A percentile compares a stretch with the other conserved stretches of the same genome.
Evolutionary conservation across 2,329 filamentous ascomycete genomes (phyloP).

Genomic region (Nothomitra cinnamomea): DNA sequence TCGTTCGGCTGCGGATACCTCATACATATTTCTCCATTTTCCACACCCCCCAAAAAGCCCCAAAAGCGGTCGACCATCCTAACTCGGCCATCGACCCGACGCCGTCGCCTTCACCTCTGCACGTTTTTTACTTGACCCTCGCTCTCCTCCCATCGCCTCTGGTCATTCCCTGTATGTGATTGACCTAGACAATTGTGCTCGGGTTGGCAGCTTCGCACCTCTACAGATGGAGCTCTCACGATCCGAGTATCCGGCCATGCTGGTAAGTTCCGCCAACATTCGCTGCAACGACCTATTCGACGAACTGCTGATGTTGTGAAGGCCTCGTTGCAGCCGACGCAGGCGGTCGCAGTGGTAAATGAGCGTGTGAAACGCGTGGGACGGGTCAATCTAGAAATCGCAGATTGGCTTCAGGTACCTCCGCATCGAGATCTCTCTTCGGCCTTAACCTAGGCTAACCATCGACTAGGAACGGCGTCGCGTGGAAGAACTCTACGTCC

Average conservation of each 20-base stretch:
- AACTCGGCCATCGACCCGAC: neutral
- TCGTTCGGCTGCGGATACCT: neutral
- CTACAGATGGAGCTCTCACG: conserved; percentile 45
- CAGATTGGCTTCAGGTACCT: conserved; percentile 87
- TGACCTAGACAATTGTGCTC: conserved; percentile 4
- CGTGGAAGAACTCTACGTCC: conserved; percentile 79
- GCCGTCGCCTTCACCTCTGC: neutral
- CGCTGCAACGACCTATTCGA: neutral
- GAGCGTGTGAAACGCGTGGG: conserved; percentile 78
- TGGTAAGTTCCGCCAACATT: conserved; percentile 43
- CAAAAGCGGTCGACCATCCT: neutral
- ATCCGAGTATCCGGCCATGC: conserved; percentile 83
- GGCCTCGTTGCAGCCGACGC: conserved; percentile 63
- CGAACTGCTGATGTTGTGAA: conserved; percentile 23
- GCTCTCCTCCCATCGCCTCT: neutral
- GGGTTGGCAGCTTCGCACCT: neutral
- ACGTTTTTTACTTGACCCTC: neutral
- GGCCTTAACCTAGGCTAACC: conserved; percentile 2
- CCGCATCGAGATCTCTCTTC: conserved; percentile 4
- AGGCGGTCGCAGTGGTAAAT: conserved; percentile 66
- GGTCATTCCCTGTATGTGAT: conserved; percentile 3
- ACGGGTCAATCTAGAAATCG: conserved; percentile 76
- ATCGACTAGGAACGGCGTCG: conserved; percentile 65
- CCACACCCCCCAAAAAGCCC: conserved; percentile 1
- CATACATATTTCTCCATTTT: neutral